Percentiles rank a stretch among this genome's conserved stretches.
phyloP scores from a whole-genome alignment of 208 protist species.

The Trypanosoma avium region DNA sequence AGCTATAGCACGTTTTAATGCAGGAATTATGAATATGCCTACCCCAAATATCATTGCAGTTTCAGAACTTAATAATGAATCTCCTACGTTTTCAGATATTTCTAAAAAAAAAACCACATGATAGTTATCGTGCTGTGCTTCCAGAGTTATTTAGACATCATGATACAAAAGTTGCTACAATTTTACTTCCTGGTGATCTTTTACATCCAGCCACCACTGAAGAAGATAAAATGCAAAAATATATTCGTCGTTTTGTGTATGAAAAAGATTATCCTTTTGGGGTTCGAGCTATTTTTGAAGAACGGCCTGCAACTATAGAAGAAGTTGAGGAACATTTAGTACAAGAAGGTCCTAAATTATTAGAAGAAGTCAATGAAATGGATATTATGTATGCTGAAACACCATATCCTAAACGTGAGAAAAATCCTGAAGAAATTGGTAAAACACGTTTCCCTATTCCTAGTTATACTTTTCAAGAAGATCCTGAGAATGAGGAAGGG shows the following conservation, averaged over 20 bases:
- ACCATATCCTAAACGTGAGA: conserved; percentile 58
- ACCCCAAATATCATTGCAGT: conserved; percentile 81
- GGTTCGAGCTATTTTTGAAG: conserved; percentile 83
- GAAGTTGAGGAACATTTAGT: conserved; percentile 42
- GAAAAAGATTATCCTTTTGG: conserved; percentile 86
- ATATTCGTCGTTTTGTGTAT: conserved; percentile 79
- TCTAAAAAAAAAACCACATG: conserved; percentile 47
- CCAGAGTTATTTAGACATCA: conserved; percentile 75
- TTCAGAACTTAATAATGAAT: conserved; percentile 85
- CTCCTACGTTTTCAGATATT: conserved; percentile 75
- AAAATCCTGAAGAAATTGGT: conserved; percentile 30
- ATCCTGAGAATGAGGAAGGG: conserved; percentile 62
- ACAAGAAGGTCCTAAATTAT: conserved; percentile 54
- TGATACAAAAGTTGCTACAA: conserved; percentile 72
- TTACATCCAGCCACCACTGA: conserved; percentile 58
- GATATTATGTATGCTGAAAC: conserved; percentile 76
- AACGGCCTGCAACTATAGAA: conserved; percentile 55
- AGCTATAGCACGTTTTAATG: conserved; percentile 87
- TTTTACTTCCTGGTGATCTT: conserved; percentile 82
- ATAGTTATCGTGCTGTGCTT: conserved; percentile 38
- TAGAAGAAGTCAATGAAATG: conserved; percentile 83
- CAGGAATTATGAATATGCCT: conserved; percentile 90
- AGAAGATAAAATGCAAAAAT: conserved; percentile 64
- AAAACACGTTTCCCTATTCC: conserved; percentile 62
- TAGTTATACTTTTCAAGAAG: conserved; percentile 70